phyloP scores from a whole-genome alignment of 1,139 yeast species.

The Yamadazyma membranifaciens region DNA sequence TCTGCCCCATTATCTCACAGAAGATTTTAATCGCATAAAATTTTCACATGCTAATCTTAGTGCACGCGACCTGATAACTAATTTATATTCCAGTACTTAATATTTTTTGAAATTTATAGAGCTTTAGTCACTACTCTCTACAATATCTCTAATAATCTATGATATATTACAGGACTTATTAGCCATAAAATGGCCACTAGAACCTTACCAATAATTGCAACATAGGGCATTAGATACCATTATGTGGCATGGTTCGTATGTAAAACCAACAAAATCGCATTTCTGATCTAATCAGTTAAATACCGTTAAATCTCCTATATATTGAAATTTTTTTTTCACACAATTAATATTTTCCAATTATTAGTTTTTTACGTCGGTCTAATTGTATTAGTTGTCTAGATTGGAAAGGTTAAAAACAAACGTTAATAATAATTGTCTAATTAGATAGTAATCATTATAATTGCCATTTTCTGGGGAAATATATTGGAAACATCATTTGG shows the following conservation, averaged over 20 bases:
- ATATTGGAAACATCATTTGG: too few relatives aligned
- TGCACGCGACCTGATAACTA: slow-evolving; percentile 12
- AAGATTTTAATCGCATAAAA: slow-evolving; percentile 21
- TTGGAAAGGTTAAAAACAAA: too few relatives aligned
- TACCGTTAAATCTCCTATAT: neutral
- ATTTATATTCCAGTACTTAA: neutral
- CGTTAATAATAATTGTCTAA: too few relatives aligned
- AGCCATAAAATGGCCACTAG: too few relatives aligned
- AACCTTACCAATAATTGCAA: too few relatives aligned
- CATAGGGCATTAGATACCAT: too few relatives aligned
- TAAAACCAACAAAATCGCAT: slow-evolving; percentile 3
- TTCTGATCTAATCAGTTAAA: slow-evolving; percentile 3
- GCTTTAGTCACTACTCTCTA: too few relatives aligned
- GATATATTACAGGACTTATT: too few relatives aligned
- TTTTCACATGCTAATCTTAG: slow-evolving; percentile 11
- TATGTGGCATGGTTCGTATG: too few relatives aligned
- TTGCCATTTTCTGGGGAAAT: too few relatives aligned
- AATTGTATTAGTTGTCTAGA: too few relatives aligned
- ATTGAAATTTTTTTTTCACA: neutral
- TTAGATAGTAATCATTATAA: neutral
- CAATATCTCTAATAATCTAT: neutral
- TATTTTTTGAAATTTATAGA: neutral
- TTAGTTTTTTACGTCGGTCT: neutral
- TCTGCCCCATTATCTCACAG: slow-evolving; percentile 32
- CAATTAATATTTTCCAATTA: neutral